Conservation (phyloP, 805 yeast genomes). For the Kuraishia hungarica region DNA sequence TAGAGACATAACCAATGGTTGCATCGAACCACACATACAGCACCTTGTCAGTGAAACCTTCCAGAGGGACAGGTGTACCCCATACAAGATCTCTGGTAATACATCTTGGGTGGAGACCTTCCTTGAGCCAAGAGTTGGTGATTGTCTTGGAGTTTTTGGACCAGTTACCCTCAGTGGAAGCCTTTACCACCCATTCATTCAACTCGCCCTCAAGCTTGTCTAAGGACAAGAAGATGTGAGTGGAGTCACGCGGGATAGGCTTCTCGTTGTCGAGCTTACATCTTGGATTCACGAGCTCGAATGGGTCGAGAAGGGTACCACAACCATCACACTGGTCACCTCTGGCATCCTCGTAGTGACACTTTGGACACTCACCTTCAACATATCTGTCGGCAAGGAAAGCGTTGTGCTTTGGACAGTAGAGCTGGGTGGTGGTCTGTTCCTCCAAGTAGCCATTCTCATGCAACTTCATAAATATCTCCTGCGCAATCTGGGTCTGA, state of each 20-base stretch:
- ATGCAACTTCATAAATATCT: conserved; percentile 69
- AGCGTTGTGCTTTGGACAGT: conserved; percentile 84
- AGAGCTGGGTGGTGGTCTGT: conserved; percentile 80
- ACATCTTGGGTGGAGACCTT: conserved; percentile 89
- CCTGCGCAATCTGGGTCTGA: conserved; percentile 95
- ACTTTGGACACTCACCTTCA: conserved; percentile 95
- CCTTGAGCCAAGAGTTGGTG: conserved; percentile 89
- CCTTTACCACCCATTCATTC: conserved; percentile 60
- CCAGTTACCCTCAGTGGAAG: conserved; percentile 77
- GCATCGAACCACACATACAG: conserved; percentile 99
- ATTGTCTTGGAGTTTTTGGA: conserved; percentile 84
- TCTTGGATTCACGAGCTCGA: conserved; percentile 88
- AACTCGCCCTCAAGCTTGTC: conserved; percentile 78
- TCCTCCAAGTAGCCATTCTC: conserved; percentile 80
- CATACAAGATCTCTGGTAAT: conserved; percentile 95
- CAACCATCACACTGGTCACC: conserved; percentile 99
- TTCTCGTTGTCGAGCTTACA: conserved; percentile 85
- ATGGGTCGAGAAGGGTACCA: conserved; percentile 83
- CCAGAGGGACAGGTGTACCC: conserved; percentile 98
- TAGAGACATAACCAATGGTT: conserved; percentile 91
- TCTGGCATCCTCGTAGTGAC: conserved; percentile 93
- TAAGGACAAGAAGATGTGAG: conserved; percentile 76
- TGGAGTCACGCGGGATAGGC: conserved; percentile 75
- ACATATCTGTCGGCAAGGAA: conserved; percentile 94
- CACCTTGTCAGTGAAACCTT: conserved; percentile 80